Base-by-base conservation (phyloP, 129 eudicot genomes). In the Sambucus nigra region DNA sequence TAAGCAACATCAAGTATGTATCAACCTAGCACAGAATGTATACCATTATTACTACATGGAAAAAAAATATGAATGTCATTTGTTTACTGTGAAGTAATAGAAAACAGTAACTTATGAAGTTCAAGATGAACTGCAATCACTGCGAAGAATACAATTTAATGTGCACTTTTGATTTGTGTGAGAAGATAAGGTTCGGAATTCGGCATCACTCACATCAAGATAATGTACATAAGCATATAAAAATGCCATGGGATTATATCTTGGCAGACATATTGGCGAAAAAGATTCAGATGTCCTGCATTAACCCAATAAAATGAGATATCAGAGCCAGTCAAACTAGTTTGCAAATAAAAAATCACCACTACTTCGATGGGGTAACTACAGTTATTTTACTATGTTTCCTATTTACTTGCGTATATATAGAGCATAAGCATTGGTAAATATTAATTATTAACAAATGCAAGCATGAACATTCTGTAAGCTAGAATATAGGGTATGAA, bases 261-360 rank as follows among this genome's bases (percentile, higher is more conserved):
- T 80, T 65, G 99, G 99, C 63, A 91, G 70, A 77, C 99, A 91
- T 54, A 91, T 91, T 51, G 99, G 99, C 12, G 99, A 91, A 69
- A 86, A 91, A 29, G 94, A 79, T 73, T 91, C 99, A 41, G 99
- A 91, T 33, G 94, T 91, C 87, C 99, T 91, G 94, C 80, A 74
- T 9, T 25, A 56, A 65, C 23, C 24, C 52, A 64, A 39, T 31
- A 44, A 29, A 24, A 58, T 31, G 61, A 44, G 41, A 70, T 44
- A 20, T 3, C 11, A 25, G 23, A 25, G 29, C 19, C 48, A 24
- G 23, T 12, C 25, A 25, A 17, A 41, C 39, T 23, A 39, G 51
- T 41, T 26, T 14, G n/a, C 8, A 42, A 17, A 18, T 15, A 35
- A 7, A 7, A 35, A 35, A 2, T 35, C 42, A 35, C 1, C 8